Evolutionary conservation across 148 eudicot species (phyloP).

Genomic region (Pouteria glomerata): DNA sequence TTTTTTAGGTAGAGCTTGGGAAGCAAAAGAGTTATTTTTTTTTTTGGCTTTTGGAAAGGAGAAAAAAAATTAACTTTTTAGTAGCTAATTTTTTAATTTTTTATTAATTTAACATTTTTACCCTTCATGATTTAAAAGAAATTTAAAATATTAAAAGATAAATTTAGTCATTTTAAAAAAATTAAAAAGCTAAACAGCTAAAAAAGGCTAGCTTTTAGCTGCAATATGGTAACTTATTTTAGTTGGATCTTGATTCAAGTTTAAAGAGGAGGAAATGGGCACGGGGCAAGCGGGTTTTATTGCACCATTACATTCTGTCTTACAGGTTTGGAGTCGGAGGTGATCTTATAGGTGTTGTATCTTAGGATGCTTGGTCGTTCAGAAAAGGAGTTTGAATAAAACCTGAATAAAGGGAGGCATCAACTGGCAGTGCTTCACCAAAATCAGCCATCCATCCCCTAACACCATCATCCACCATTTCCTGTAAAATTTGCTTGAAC

Average conservation of each 20-base stretch:
- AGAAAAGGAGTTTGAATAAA: constrained; percentile 3
- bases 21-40: too few species aligned
- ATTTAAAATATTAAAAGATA: too few species aligned
- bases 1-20: too few species aligned
- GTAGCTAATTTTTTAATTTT: too few species aligned
- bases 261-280: not conserved
- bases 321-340: not conserved
- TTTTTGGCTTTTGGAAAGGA: too few species aligned
- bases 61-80: too few species aligned
- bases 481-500: constrained; percentile 78
- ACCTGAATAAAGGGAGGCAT: constrained; percentile 90
- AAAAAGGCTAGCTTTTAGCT: too few species aligned
- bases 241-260: not conserved
- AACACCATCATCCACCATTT: constrained; percentile 92
- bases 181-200: too few species aligned
- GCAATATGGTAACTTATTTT: not conserved
- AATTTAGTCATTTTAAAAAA: too few species aligned
- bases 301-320: not conserved
- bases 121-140: too few species aligned
- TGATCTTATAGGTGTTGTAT: not conserved
- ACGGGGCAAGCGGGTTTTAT: not conserved
- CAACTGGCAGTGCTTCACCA: constrained; percentile 95
- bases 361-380: not conserved
- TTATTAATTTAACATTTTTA: too few species aligned
- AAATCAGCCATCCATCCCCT: constrained; percentile 99